These are phyloP conservation scores for Dioscorea zingiberensis DNA, from an alignment of 106 monocot species.

Conservation along the genomic window DNA sequence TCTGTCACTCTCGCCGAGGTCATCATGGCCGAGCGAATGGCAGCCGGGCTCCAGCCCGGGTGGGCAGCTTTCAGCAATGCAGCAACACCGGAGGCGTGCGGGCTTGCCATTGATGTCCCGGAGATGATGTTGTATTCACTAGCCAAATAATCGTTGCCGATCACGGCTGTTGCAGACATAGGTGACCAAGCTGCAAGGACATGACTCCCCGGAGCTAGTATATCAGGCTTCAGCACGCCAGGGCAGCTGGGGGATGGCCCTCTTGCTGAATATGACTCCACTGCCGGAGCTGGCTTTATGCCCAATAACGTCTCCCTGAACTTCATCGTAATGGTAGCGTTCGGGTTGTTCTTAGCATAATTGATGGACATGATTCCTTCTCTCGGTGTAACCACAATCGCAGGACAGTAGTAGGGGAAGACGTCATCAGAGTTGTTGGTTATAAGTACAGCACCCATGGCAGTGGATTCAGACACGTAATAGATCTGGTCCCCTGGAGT, in stretches of 20 bases:
- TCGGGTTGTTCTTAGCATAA: constrained; percentile 7
- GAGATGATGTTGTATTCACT: constrained; percentile 22
- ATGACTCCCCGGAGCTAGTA: constrained; percentile 52
- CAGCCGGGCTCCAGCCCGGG: constrained; percentile 60
- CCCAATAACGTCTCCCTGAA: constrained; percentile 44
- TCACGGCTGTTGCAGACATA: not conserved
- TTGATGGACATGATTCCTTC: constrained; percentile 3
- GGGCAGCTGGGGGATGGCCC: constrained; percentile 48
- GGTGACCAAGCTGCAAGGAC: constrained; percentile 47
- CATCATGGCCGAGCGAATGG: constrained; percentile 75
- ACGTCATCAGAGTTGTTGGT: not conserved
- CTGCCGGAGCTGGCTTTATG: constrained; percentile 36
- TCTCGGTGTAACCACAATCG: constrained; percentile 8
- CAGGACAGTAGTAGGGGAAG: constrained; percentile 17
- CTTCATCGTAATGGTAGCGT: constrained; percentile 26
- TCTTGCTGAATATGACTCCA: constrained; percentile 45
- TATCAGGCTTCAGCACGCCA: constrained; percentile 57
- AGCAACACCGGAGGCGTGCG: constrained; percentile 57
- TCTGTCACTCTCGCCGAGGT: constrained; percentile 47
- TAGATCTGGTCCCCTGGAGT: not conserved
- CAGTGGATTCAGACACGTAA: constrained; percentile 3
- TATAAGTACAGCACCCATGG: constrained; percentile 22
- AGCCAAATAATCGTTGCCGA: constrained; percentile 6
- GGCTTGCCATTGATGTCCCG: constrained; percentile 74
- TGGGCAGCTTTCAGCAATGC: constrained; percentile 47